Base-by-base conservation (phyloP, 495 filamentous ascomycete species). In the Aspergillus hancockii region DNA sequence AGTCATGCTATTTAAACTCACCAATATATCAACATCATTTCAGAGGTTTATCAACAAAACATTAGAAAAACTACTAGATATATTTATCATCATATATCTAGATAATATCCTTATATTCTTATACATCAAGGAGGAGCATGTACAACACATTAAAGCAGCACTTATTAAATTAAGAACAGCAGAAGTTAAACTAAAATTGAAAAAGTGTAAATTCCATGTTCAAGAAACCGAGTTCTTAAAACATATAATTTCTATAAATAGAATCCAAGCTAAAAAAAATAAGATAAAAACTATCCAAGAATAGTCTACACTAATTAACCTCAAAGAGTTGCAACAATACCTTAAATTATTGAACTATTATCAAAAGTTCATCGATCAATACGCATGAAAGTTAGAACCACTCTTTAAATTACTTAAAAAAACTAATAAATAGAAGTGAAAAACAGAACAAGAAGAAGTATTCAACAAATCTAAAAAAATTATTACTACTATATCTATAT, bases 41-140 rank as follows among this genome's bases (percentile, higher is more conserved):
- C 31, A 64, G 61, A 16, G 47, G n/a, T n/a, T n/a, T n/a, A n/a
- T n/a, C n/a, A n/a, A n/a, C n/a, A n/a, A n/a, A n/a, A n/a, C n/a
- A 47, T 63, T 54, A 46, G 31, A 10, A 32, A 10, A 32, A 32
- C 10, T 32, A 32, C 61, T 76, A 0, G 55, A 68, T 16, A 30
- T 36, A 0, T 78, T 76, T 50, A 61, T 32, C 31, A 57, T 61
- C n/a, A 67, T 50, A 4, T 79, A 73, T 56, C 40, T 77, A 0
- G 67, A 79, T 52, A 59, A 79, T 40, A 65, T 77, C 34, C 47
- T 78, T 0, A 71, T 79, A 25, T 76, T 66, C 56, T 58, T 53
- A 36, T 23, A 69, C 50, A 73, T 41, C 53, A 61, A 30, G 63
- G 68, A n/a, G 21, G 61, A 70, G 16, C 60, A 69, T 55, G 31